These are phyloP conservation scores for Lactifluus piperatus DNA, from an alignment of 768 basidiomycete species.

Conservation along the genomic window DNA sequence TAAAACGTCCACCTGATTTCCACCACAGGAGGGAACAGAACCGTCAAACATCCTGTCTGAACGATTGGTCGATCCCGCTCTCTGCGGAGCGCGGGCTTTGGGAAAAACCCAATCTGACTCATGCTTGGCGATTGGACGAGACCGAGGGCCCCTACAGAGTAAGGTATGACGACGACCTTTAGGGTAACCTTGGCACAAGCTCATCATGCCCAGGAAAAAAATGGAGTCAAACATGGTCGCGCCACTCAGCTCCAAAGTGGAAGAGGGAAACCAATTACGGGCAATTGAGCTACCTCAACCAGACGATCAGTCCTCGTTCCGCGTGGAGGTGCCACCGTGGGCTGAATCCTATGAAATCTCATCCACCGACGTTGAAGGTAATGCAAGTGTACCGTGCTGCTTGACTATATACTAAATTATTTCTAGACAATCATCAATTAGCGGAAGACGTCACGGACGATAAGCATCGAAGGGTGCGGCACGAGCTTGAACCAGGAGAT, in stretches of 20 bases:
- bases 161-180: conserved; percentile 40
- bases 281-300: conserved; percentile 45
- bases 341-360: conserved; percentile 63
- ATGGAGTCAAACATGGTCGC: conserved; percentile 54
- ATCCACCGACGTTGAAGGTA: conserved; percentile 54
- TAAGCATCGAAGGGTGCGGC: conserved; percentile 79
- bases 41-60: conserved; percentile 52
- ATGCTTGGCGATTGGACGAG: conserved; percentile 76
- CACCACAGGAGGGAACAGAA: conserved; percentile 61
- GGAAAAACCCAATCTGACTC: conserved; percentile 44
- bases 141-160: conserved; percentile 87
- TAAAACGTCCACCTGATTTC: neutral
- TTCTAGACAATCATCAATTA: conserved; percentile 40
- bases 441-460: conserved; percentile 79
- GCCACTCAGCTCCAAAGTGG: conserved; percentile 38
- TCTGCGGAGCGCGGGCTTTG: conserved; percentile 79
- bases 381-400: neutral
- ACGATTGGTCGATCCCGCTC: conserved; percentile 52
- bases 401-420: conserved; percentile 2
- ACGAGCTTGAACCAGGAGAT: conserved; percentile 83
- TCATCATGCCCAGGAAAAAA: conserved; percentile 48
- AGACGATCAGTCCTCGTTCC: conserved; percentile 41
- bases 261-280: conserved; percentile 36
- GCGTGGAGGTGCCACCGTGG: conserved; percentile 64
- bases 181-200: neutral